Evolutionary conservation across 768 basidiomycete species (phyloP), one percentile per base, ranked within the genome.

Genomic region (Scleroderma citrinum): DNA sequence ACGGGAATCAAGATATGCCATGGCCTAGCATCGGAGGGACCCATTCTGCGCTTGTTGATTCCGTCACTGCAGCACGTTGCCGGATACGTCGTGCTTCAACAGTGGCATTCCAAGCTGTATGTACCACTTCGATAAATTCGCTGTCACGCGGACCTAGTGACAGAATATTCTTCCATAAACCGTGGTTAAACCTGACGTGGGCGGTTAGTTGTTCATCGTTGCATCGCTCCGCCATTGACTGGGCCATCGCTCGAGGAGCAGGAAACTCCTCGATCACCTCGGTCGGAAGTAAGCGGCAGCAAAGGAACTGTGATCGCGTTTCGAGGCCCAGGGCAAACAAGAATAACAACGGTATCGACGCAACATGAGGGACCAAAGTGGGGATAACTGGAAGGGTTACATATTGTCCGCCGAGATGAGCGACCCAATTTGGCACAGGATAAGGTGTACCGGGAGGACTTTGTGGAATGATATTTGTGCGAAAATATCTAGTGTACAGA

Each of bases 61-160:
- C 19, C 6, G 55, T 51, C 2, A 40, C 48, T 24, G 48, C 53
- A 19, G 36, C 44, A 2, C 46, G 62, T 50, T 60, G 61, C 44
- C 65, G 62, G 39, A 61, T 58, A 20, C 67, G 65, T 19, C 66
- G 67, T n/a, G 82, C 80, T 54, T 89, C 85, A 16, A 82, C 78
- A 8, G 88, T 79, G 37, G 85, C 82, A 41, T 80, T 85, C 87
- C 87, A 92, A 38, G 81, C 78, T 19, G 73, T 81, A 56, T 73
- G 73, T 21, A 74, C 77, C 39, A 80, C 61, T 54, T 76, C 70
- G 44, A 75, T 69, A 48, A 83, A 60, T 24, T 58, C 59, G 43
- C 60, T 48, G 52, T 81, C 73, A 17, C 65, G 70, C 30, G 78
- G 70, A 7, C 75, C 81, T 47, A 84, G 66, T 16, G 71, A 70